Conservation (phyloP, 495 filamentous ascomycete species). For the Podospora conica region DNA sequence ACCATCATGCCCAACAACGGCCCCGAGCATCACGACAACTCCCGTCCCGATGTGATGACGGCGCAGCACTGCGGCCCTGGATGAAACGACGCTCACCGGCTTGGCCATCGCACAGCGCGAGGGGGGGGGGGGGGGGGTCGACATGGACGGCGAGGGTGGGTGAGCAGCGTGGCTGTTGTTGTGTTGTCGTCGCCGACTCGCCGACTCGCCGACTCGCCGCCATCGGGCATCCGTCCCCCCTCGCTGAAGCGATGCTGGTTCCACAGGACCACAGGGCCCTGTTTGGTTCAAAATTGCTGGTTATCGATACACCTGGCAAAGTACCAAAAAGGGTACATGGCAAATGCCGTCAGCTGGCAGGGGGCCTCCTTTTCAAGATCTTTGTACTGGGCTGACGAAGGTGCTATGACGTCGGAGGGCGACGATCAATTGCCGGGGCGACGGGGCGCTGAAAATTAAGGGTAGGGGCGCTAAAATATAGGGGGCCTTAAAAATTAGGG, state of each 20-base stretch:
- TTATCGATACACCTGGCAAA: too few species aligned
- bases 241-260: background rate
- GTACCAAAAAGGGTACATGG: too few species aligned
- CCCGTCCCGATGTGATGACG: conserved; percentile 4
- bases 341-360: too few species aligned
- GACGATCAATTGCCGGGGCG: too few species aligned
- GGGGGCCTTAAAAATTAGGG: too few species aligned
- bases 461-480: too few species aligned
- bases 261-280: too few species aligned
- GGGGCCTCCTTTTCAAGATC: too few species aligned
- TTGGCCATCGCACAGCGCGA: background rate
- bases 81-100: background rate
- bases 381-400: too few species aligned
- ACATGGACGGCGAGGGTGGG: background rate
- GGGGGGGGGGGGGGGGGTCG: background rate
- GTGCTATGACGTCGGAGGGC: too few species aligned
- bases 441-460: too few species aligned
- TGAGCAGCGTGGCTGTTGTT: background rate
- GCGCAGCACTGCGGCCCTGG: background rate
- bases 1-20: background rate
- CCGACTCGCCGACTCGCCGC: background rate
- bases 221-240: background rate
- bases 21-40: background rate
- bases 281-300: too few species aligned
- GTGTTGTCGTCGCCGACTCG: background rate